Conservation (phyloP, 345 rosid species). For the Excoecaria agallocha region DNA sequence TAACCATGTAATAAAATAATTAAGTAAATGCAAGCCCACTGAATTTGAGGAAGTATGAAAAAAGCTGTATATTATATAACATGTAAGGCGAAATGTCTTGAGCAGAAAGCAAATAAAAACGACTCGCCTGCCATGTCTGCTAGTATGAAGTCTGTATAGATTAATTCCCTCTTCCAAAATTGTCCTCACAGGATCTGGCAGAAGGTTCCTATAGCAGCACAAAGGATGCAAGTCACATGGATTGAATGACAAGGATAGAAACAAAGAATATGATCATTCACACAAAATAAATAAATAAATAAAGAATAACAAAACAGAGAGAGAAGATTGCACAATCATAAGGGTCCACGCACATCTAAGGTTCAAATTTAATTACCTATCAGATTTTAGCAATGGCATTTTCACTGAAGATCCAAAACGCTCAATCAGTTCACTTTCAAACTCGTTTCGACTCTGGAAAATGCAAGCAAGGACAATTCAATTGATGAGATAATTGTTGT, state of each 20-base stretch:
- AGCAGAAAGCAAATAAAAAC: not conserved
- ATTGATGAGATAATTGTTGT: too few relatives aligned
- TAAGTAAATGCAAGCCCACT: not conserved
- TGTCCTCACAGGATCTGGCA: conserved; percentile 64
- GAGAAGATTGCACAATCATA: not conserved
- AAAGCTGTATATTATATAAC: not conserved
- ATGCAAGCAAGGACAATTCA: not conserved
- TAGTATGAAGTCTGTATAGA: conserved; percentile 67
- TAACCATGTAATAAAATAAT: conserved; percentile 26
- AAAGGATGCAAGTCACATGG: not conserved
- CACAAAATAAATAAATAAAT: not conserved
- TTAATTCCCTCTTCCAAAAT: conserved; percentile 80
- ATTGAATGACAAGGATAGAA: not conserved
- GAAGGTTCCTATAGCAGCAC: conserved; percentile 54
- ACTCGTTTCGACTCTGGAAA: conserved; percentile 70
- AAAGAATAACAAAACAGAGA: not conserved
- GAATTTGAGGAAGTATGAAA: not conserved
- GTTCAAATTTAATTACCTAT: conserved; percentile 46
- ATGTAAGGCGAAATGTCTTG: not conserved
- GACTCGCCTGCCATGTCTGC: conserved; percentile 70
- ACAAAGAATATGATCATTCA: not conserved
- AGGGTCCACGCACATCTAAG: not conserved
- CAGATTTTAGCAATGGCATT: conserved; percentile 82
- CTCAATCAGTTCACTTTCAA: conserved; percentile 79
- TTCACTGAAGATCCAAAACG: conserved; percentile 87